phyloP scores from a whole-genome alignment of 176 grass and related monocot genomes.

The Olyra latifolia region DNA sequence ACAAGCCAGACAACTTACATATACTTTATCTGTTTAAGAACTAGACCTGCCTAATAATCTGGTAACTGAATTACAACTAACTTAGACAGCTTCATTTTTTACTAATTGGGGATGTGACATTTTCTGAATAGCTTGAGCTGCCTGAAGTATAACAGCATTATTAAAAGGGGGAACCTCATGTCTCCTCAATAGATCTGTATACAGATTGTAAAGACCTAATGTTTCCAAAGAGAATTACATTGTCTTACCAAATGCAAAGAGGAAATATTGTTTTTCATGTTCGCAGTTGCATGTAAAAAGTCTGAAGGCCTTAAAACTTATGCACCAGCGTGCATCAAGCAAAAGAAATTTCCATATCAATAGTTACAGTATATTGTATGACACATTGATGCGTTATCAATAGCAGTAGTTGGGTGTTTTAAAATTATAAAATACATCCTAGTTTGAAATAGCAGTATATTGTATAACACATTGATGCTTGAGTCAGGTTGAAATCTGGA shows the following conservation, averaged over 20 bases:
- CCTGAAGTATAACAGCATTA: background rate
- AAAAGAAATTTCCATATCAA: background rate
- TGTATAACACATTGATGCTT: too few relatives aligned
- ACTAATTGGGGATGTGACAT: background rate
- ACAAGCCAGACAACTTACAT: background rate
- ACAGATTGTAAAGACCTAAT: background rate
- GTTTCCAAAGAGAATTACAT: background rate
- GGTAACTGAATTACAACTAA: background rate
- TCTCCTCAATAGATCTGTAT: background rate
- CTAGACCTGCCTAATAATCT: background rate
- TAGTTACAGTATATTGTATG: background rate
- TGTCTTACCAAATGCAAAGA: conserved; percentile 1
- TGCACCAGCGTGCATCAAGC: background rate
- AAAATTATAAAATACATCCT: background rate
- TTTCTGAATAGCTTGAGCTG: background rate
- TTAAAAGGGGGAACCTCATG: background rate
- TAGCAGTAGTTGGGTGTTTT: background rate
- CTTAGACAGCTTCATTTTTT: conserved; percentile 3
- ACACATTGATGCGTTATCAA: background rate
- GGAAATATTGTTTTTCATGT: background rate
- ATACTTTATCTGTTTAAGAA: background rate
- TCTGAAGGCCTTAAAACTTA: background rate
- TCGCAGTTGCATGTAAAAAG: background rate
- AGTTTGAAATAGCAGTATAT: background rate
- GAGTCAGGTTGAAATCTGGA: conserved; percentile 16